These are phyloP conservation scores for Euphorbia schlechtendalii DNA, from an alignment of 441 rosid genomes.

Conservation along the genomic window DNA sequence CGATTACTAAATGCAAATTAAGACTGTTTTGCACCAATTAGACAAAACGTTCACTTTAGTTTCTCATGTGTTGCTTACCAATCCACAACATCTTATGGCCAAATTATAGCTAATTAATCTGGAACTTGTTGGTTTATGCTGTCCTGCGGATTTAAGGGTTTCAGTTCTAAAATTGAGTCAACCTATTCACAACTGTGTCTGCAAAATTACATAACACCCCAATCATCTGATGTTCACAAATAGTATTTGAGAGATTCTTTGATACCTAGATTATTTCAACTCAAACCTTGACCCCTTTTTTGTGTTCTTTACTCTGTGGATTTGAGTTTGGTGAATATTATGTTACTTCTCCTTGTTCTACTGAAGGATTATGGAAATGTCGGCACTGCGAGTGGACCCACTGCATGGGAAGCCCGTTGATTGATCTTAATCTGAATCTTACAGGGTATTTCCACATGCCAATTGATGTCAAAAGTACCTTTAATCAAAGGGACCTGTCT, in stretches of 20 bases:
- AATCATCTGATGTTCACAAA: neutral
- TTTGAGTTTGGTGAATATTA: neutral
- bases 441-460: conserved; percentile 22
- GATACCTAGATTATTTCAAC: neutral
- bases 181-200: neutral
- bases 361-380: conserved; percentile 71
- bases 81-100: neutral
- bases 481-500: conserved; percentile 24
- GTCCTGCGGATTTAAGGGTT: too few relatives aligned
- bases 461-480: conserved; percentile 18
- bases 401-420: conserved; percentile 23
- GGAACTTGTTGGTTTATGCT: too few relatives aligned
- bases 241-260: neutral
- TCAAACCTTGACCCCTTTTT: neutral
- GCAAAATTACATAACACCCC: neutral
- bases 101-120: neutral
- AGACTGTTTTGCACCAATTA: neutral
- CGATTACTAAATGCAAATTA: neutral
- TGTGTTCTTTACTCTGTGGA: neutral
- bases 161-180: neutral
- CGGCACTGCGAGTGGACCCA: conserved; percentile 60
- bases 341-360: conserved; percentile 27
- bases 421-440: conserved; percentile 20
- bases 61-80: neutral
- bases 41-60: neutral